These are phyloP conservation scores for Yamadazyma sp. DNA, from an alignment of 805 yeast genomes.

Conservation along the genomic window DNA sequence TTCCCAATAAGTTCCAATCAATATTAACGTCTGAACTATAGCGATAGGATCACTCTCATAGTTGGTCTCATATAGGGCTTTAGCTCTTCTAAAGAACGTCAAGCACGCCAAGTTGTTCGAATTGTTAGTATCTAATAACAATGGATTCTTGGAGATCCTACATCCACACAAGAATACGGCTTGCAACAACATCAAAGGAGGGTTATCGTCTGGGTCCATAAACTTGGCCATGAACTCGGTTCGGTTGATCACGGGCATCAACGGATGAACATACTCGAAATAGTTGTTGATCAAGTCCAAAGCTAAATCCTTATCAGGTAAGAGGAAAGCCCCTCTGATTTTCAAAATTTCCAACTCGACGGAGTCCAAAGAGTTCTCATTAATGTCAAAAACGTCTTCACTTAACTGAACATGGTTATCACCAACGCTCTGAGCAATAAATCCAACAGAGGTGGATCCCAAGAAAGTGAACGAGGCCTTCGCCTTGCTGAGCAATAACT, in stretches of 20 bases:
- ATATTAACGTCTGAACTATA: conserved; percentile 58
- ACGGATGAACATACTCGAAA: conserved; percentile 65
- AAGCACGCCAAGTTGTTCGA: conserved; percentile 51
- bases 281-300: conserved; percentile 60
- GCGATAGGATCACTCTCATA: conserved; percentile 65
- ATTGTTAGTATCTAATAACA: conserved; percentile 49
- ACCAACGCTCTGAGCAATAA: conserved; percentile 46
- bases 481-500: conserved; percentile 25
- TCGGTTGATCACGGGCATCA: conserved; percentile 66
- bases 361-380: conserved; percentile 44
- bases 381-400: conserved; percentile 37
- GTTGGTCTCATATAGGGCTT: conserved; percentile 68
- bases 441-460: conserved; percentile 53
- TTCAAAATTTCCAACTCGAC: conserved; percentile 66
- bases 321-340: conserved; percentile 65
- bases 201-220: conserved; percentile 56
- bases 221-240: conserved; percentile 57
- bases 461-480: conserved; percentile 45
- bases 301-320: conserved; percentile 61
- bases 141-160: conserved; percentile 55
- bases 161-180: conserved; percentile 70
- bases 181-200: conserved; percentile 65
- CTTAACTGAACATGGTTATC: conserved; percentile 49
- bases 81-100: conserved; percentile 66
- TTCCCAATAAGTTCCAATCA: conserved; percentile 72